Evolutionary conservation across 2,329 filamentous ascomycete genomes (phyloP), one percentile per base, ranked within the genome.

Genomic region (Botrytis squamosa): DNA sequence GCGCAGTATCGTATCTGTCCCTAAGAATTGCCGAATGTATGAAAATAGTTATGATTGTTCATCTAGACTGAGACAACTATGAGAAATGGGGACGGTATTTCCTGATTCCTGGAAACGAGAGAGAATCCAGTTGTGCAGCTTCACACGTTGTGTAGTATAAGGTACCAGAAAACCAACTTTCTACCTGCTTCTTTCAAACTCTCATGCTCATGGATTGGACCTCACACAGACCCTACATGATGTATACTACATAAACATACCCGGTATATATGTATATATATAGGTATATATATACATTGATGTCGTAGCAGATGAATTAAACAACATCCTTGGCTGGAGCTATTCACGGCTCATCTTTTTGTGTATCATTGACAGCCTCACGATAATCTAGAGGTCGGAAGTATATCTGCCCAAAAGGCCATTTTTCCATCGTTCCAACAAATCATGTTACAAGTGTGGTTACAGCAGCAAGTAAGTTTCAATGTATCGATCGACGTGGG

Each of bases 311-410:
- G 49, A 46, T 46, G 49, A 59, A 44, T 46, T 7, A n/a, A 14
- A 14, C n/a, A 44, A 65, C 33, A 20, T 57, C 60, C 36, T 36
- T 67, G 70, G 60, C 46, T 65, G 36, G 25, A 22, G 14, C 10
- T 18, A 67, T 59, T 72, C 44, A 59, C 60, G 62, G 60, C 70
- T 67, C 70, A 18, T 18, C 7, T 55, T 44, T 36, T 18, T 63
- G 70, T 60, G 16, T 68, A 68, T 68, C 63, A 49, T 46, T 70
- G 52, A 42, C 52, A 42, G 63, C 49, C 70, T 72, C 70, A 72
- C 70, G 63, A 68, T 72, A 72, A 72, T 72, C 42, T 29, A 72
- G 40, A 72, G 55, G 49, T 59, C 44, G 36, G 60, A 72, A 44
- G 70, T 57, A 60, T 46, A 60, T 59, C 38, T 72, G 63, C 63